Evolutionary conservation across 176 grass and related monocot species (phyloP), one percentile per base, ranked within the genome.

Genomic region (Canna indica): DNA sequence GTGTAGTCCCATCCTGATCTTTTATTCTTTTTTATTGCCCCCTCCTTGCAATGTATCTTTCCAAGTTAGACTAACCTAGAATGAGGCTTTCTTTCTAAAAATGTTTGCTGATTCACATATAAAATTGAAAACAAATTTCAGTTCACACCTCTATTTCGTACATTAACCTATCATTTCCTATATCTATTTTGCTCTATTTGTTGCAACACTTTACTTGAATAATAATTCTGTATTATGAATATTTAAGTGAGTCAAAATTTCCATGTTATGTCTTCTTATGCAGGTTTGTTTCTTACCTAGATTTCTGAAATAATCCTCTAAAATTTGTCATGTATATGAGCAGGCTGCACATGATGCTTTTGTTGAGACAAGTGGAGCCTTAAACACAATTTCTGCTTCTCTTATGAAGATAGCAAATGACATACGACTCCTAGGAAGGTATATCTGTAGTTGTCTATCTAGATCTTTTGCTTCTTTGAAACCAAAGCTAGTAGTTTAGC

Each of bases 401-500:
- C 90, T 99, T 73, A 88, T 99, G 94, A 99, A 99, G 80, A 90
- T 99, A 69, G 94, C 84, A 81, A 99, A 99, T 59, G 95, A 99
- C 78, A 94, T 93, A 77, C 83, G 90, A 67, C 82, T 99, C 67
- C 74, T 99, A 7, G 95, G 95, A 82, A 99, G 95, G 95, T 97
- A 38, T 15, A 22, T 81, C 18, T 63, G 41, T 68, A 25, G 42
- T 17, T 3, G 14, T 27, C 15, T 74, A n/a, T 68, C 25, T 76
- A 1, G 67, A 14, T 33, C 22, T 63, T 64, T 73, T 41, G 14
- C 35, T 64, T 42, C 1, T 0, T 57, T 4, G 7, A 16, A 5
- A 59, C n/a, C 17, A 70, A 5, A 56, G 32, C 62, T 69, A 28
- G 70, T 1, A 58, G 54, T 31, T 66, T 41, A 59, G 72, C 28